phyloP scores from a whole-genome alignment of 116 monocot genomes.

The Phalaenopsis hybrid region DNA sequence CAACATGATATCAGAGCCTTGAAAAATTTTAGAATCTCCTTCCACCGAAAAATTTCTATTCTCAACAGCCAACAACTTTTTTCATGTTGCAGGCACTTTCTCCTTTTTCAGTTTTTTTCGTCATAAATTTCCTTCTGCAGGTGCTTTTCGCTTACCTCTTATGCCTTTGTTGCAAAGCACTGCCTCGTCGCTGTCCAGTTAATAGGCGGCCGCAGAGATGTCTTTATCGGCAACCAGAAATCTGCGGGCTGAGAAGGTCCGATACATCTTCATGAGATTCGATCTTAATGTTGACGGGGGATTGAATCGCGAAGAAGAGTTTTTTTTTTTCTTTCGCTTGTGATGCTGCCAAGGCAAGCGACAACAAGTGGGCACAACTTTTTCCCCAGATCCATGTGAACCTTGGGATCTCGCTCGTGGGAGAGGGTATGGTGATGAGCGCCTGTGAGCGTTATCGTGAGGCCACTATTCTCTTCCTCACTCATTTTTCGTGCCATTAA shows the following conservation, averaged over 20 bases:
- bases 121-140: too few species aligned
- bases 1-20: too few species aligned
- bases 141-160: too few species aligned
- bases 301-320: constrained; percentile 64
- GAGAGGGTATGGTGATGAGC: constrained; percentile 72
- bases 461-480: constrained; percentile 65
- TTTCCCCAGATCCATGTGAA: constrained; percentile 94
- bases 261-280: constrained; percentile 78
- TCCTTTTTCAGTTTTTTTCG: too few species aligned
- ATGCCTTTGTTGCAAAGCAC: too few species aligned
- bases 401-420: constrained; percentile 77
- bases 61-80: too few species aligned
- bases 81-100: too few species aligned
- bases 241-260: constrained; percentile 66
- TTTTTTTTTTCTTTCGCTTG: constrained; percentile 36
- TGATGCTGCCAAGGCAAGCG: constrained; percentile 85
- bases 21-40: too few species aligned
- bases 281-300: constrained; percentile 81
- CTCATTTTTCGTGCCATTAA: constrained; percentile 66
- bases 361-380: constrained; percentile 60
- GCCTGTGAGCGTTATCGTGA: constrained; percentile 87
- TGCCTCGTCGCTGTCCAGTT: too few species aligned
- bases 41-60: too few species aligned
- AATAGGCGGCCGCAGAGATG: not conserved
- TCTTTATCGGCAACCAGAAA: not conserved